A percentile compares a stretch with the other conserved stretches of the same genome.
These are phyloP conservation scores for Kodamaea hsintzibuensis DNA, from an alignment of 805 yeast genomes.

Conservation along the genomic window DNA sequence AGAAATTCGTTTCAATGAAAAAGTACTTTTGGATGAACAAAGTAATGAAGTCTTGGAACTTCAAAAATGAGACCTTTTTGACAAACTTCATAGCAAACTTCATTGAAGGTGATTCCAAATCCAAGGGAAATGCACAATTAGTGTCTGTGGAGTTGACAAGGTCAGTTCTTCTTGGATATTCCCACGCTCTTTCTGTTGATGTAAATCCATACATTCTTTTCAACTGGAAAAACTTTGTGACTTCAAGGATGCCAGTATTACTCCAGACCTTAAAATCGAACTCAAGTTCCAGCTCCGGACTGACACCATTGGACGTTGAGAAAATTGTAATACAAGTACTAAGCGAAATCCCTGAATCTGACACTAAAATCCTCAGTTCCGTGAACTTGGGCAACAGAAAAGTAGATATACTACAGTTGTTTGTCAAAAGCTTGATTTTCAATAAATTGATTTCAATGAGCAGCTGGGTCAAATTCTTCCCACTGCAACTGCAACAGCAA, in stretches of 20 bases:
- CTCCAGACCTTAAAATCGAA: constrained; percentile 18
- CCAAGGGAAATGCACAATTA: constrained; percentile 7
- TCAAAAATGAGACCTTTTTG: constrained; percentile 16
- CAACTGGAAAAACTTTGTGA: constrained; percentile 38
- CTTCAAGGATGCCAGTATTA: constrained; percentile 28
- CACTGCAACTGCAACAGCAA: constrained; percentile 13
- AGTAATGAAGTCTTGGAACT: constrained; percentile 25
- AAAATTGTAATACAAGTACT: neutral
- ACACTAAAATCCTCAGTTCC: neutral
- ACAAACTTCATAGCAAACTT: constrained; percentile 9
- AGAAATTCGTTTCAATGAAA: constrained; percentile 17
- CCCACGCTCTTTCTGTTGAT: constrained; percentile 18
- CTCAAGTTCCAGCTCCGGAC: neutral
- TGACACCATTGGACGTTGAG: constrained; percentile 6
- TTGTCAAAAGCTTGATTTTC: constrained; percentile 33
- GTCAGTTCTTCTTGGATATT: constrained; percentile 23
- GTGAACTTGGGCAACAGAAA: neutral
- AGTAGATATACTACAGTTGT: constrained; percentile 25
- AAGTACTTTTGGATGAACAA: constrained; percentile 30
- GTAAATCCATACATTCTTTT: constrained; percentile 26
- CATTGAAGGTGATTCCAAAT: neutral
- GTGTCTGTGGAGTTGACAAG: constrained; percentile 18
- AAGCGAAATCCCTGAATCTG: constrained; percentile 1
- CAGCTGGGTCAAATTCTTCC: constrained; percentile 27
- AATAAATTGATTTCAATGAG: constrained; percentile 27